Evolutionary conservation across 129 eudicot species (phyloP).

Genomic region (Helichrysum umbraculigerum): DNA sequence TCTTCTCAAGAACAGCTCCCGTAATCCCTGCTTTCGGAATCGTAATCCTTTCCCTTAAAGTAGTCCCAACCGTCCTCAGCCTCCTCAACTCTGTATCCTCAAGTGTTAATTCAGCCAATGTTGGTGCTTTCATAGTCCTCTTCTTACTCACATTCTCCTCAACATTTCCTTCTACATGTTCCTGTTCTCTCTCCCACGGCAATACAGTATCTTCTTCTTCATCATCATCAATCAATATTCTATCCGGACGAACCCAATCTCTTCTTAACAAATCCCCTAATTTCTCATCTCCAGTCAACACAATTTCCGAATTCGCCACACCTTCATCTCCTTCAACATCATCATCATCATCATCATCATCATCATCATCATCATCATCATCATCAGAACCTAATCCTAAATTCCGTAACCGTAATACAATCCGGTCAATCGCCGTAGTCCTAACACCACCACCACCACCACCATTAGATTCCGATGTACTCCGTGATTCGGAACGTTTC

Average conservation of each 20-base stretch:
- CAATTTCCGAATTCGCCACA: constrained; percentile 18
- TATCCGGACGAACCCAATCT: constrained; percentile 88
- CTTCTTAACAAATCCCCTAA: constrained; percentile 85
- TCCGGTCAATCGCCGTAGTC: constrained; percentile 76
- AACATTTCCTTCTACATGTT: constrained; percentile 21
- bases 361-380: constrained; percentile 67
- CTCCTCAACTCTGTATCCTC: constrained; percentile 86
- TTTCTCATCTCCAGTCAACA: constrained; percentile 52
- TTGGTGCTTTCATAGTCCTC: constrained; percentile 60
- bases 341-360: constrained; percentile 69
- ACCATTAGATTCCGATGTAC: too few species aligned
- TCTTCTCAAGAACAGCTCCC: constrained; percentile 59
- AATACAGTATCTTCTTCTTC: constrained; percentile 54
- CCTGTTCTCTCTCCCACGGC: constrained; percentile 72
- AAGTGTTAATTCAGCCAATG: constrained; percentile 85
- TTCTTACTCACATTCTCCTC: constrained; percentile 41
- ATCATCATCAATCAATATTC: constrained; percentile 50
- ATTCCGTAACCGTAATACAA: constrained; percentile 67
- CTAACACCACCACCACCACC: too few species aligned
- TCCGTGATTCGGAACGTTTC: too few species aligned
- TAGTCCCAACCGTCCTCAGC: constrained; percentile 79
- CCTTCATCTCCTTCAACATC: constrained; percentile 52
- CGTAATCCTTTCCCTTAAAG: constrained; percentile 65
- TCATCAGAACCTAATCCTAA: constrained; percentile 75
- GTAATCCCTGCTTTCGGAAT: constrained; percentile 92